Percentiles rank a stretch among this genome's conserved stretches.
Evolutionary conservation across 1,284 basidiomycete genomes (phyloP).

Genomic region (Ustilago shanxiensis): DNA sequence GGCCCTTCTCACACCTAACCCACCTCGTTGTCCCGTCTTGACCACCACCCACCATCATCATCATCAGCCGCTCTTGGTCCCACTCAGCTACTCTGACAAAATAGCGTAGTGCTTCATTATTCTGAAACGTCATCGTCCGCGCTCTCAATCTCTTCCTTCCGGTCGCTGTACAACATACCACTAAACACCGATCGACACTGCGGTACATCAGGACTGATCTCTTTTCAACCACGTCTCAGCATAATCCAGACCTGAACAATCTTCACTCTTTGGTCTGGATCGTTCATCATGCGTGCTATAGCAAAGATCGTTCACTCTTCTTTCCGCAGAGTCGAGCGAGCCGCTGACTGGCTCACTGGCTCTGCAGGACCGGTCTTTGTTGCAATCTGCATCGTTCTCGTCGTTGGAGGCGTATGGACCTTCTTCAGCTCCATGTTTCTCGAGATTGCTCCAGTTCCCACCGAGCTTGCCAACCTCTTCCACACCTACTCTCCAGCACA

Average conservation of each 20-base stretch:
- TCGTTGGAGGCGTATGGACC: slow-evolving; percentile 78
- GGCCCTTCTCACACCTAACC: too few relatives aligned
- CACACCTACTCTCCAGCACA: slow-evolving; percentile 57
- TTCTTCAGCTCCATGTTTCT: slow-evolving; percentile 74
- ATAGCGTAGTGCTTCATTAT: too few relatives aligned
- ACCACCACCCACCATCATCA: neutral
- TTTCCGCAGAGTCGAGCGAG: slow-evolving; percentile 83
- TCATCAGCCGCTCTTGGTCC: neutral
- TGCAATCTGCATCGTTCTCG: slow-evolving; percentile 77
- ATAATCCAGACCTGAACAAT: neutral
- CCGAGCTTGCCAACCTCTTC: slow-evolving; percentile 50
- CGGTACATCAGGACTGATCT: too few relatives aligned
- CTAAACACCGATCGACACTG: too few relatives aligned
- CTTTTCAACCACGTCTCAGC: neutral
- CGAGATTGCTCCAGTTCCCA: slow-evolving; percentile 47
- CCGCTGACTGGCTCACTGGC: slow-evolving; percentile 84
- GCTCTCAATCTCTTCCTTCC: neutral
- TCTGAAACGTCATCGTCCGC: too few relatives aligned
- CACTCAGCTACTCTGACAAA: neutral
- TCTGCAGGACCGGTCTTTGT: slow-evolving; percentile 92
- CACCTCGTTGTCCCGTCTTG: too few relatives aligned
- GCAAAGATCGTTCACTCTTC: slow-evolving; percentile 80
- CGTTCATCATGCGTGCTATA: slow-evolving; percentile 57
- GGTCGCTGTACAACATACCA: too few relatives aligned
- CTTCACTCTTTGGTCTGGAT: neutral